Evolutionary conservation across 176 grass and related monocot species (phyloP).

Genomic region (Cymbopogon citratus): DNA sequence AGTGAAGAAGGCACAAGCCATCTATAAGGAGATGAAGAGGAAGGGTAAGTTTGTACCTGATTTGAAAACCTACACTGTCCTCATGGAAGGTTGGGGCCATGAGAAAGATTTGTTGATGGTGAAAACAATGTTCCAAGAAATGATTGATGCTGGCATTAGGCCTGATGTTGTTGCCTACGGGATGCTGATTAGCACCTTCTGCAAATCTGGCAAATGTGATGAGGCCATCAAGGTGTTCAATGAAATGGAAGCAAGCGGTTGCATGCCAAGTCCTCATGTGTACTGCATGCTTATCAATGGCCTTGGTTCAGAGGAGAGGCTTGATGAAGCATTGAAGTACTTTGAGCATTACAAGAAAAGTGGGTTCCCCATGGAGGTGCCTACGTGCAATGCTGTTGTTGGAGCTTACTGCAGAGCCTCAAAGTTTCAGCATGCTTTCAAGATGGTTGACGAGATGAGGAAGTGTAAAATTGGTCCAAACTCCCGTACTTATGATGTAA

Average conservation of each 20-base stretch:
- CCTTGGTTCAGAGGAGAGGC: conserved; percentile 44
- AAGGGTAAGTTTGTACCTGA: conserved; percentile 44
- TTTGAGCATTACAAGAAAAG: conserved; percentile 62
- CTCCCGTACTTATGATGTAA: conserved; percentile 52
- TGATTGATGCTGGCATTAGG: conserved; percentile 48
- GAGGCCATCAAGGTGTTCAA: conserved; percentile 64
- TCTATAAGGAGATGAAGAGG: conserved; percentile 62
- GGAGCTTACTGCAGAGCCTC: conserved; percentile 55
- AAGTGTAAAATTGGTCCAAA: conserved; percentile 51
- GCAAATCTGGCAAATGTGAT: conserved; percentile 49
- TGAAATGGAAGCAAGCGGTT: conserved; percentile 53
- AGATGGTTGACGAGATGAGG: conserved; percentile 62
- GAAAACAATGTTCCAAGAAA: conserved; percentile 49
- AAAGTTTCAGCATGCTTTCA: conserved; percentile 61
- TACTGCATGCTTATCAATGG: conserved; percentile 75
- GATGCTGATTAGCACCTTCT: conserved; percentile 65
- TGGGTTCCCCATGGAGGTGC: conserved; percentile 48
- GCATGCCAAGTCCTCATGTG: conserved; percentile 61
- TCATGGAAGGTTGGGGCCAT: conserved; percentile 46
- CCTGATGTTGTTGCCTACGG: conserved; percentile 53
- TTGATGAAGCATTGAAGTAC: conserved; percentile 64
- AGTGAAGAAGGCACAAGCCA: conserved; percentile 51
- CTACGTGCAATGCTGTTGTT: conserved; percentile 69
- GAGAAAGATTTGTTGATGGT: conserved; percentile 41
- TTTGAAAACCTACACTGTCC: conserved; percentile 39